Base-by-base conservation (phyloP, 306 rosid genomes). In the Begonia loranthoides region DNA sequence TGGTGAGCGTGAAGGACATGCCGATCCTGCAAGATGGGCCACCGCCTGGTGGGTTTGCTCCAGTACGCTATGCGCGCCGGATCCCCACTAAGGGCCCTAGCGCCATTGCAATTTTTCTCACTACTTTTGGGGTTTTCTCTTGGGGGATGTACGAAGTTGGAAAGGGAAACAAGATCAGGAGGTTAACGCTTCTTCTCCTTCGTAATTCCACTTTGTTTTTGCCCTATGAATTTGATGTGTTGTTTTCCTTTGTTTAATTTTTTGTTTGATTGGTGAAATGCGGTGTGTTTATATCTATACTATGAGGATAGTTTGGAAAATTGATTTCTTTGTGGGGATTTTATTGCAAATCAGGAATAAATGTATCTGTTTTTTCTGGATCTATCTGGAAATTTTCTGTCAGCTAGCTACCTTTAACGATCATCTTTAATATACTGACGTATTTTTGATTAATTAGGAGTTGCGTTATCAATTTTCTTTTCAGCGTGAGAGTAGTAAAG, bases 71-170 rank as follows among this genome's bases (percentile, higher is more conserved):
- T 75, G 94, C 99, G 50, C 96, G 99, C n/a, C 88, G 99, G 65
- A 92, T 92, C 68, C 96, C 99, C 6, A 86, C 63, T 57, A 86
- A 66, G 12, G 99, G 99, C 6, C 99, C 99, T 24, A 75, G 96
- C 58, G 92, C 96, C 60, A 14, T 86, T 13, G 96, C 94, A 15
- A 78, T 92, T 0, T 83, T 92, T 68, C 84, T 86, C 65, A 54
- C 88, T 1, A 40, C 94, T 4, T 79, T 92, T 49, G 94, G 94
- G 28, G 69, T 75, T 41, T 92, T 87, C 78, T 86, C 99, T 7
- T 92, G 88, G 87, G 99, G 99, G 58, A 86, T 92, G 99, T 92
- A 92, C 70, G 81, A 83, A 80, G 96, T 92, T 39, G 99, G 99
- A 45, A 70, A 83, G 77, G 99, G 99, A 55, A 92, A 92, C 79